phyloP scores from a whole-genome alignment of 495 filamentous ascomycete genomes.

The Talaromyces ruber region DNA sequence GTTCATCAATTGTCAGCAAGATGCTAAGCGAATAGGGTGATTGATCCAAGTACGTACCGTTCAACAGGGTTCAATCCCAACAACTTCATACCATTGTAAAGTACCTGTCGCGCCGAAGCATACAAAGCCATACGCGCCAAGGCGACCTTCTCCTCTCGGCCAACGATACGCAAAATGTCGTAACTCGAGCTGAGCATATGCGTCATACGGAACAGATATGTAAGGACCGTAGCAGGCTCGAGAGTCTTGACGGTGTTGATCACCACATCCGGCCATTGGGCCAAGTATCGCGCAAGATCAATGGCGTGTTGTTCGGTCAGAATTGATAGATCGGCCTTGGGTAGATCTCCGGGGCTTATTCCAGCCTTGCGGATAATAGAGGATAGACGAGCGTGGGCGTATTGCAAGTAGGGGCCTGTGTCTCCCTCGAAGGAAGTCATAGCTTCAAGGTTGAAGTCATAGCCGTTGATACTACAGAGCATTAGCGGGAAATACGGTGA shows the following conservation, averaged over 20 bases:
- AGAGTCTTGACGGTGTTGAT: constrained; percentile 53
- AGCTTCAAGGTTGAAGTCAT: constrained; percentile 58
- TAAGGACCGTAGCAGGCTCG: constrained; percentile 61
- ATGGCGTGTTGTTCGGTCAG: constrained; percentile 48
- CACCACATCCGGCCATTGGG: constrained; percentile 56
- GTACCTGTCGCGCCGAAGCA: constrained; percentile 64
- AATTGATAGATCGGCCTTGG: constrained; percentile 45
- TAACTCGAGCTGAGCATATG: constrained; percentile 78
- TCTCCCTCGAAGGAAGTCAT: constrained; percentile 67
- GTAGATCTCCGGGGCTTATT: constrained; percentile 32
- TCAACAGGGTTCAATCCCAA: constrained; percentile 72
- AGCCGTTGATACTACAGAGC: constrained; percentile 48
- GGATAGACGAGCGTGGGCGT: constrained; percentile 60
- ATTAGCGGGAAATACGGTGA: constrained; percentile 9
- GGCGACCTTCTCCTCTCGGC: constrained; percentile 61
- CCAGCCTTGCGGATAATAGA: constrained; percentile 50
- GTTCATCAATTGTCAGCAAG: constrained; percentile 12
- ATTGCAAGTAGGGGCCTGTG: constrained; percentile 63
- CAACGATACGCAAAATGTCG: constrained; percentile 71
- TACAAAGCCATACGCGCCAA: constrained; percentile 78
- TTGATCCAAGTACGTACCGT: constrained; percentile 30
- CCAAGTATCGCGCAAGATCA: constrained; percentile 50
- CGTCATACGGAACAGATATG: constrained; percentile 85
- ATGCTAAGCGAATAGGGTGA: constrained; percentile 37
- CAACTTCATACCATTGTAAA: constrained; percentile 78